phyloP scores from a whole-genome alignment of 2,329 filamentous ascomycete genomes.

The Paramyrothecium sp. region DNA sequence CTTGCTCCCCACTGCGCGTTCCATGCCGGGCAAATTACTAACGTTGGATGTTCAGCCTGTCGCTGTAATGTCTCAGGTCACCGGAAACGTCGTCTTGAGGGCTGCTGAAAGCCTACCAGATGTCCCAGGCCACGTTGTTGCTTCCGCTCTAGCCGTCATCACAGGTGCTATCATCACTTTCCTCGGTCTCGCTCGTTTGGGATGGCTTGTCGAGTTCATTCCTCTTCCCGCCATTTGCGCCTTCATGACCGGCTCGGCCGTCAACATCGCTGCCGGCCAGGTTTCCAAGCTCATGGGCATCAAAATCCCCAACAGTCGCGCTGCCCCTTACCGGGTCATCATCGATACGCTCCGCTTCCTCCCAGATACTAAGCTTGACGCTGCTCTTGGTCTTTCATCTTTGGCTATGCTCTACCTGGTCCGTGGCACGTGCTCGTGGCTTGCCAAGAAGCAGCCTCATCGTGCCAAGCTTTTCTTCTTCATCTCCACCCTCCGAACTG shows the following conservation, averaged over 20 bases:
- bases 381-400: slow-evolving; percentile 71
- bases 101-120: slow-evolving; percentile 36
- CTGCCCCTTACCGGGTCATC: slow-evolving; percentile 46
- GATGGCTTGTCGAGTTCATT: slow-evolving; percentile 55
- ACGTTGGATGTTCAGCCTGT: slow-evolving; percentile 39
- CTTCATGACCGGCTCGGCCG: slow-evolving; percentile 53
- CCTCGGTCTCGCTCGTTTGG: slow-evolving; percentile 47
- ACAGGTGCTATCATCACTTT: slow-evolving; percentile 47
- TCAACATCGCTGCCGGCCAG: slow-evolving; percentile 50
- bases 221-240: slow-evolving; percentile 50
- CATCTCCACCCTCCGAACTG: slow-evolving; percentile 72
- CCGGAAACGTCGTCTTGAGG: slow-evolving; percentile 44
- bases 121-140: slow-evolving; percentile 40
- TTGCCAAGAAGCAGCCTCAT: slow-evolving; percentile 65
- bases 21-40: no score
- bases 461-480: slow-evolving; percentile 75
- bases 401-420: slow-evolving; percentile 67
- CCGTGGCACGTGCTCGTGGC: slow-evolving; percentile 58
- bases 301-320: slow-evolving; percentile 46
- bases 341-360: slow-evolving; percentile 49
- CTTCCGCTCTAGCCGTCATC: slow-evolving; percentile 46
- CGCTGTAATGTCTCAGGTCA: slow-evolving; percentile 52
- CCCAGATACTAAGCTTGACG: slow-evolving; percentile 58
- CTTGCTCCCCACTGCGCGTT: no score
- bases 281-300: slow-evolving; percentile 51